Evolutionary conservation across 345 rosid genomes (phyloP).

Genomic region (Luvunga scandens): DNA sequence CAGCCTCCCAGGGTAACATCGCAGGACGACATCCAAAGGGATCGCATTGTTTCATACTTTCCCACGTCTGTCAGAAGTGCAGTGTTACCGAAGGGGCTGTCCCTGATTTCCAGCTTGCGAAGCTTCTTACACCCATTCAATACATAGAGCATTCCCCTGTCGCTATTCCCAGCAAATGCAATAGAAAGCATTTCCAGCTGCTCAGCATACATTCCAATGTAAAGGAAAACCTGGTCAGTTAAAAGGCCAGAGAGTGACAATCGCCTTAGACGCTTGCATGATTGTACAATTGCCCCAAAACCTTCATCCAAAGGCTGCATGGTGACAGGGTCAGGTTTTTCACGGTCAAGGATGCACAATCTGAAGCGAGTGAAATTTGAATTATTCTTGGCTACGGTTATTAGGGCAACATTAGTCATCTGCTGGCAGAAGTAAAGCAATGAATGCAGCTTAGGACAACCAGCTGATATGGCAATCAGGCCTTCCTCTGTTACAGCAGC

Average conservation of each 20-base stretch:
- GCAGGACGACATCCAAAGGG: constrained; percentile 99
- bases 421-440: constrained; percentile 90
- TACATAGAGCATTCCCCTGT: constrained; percentile 82
- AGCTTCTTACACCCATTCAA: constrained; percentile 88
- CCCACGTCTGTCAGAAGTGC: constrained; percentile 81
- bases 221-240: constrained; percentile 77
- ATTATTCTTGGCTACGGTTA: constrained; percentile 75
- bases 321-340: constrained; percentile 69
- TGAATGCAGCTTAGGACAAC: constrained; percentile 82
- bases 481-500: constrained; percentile 84
- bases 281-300: constrained; percentile 85
- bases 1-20: constrained; percentile 90
- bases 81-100: constrained; percentile 77
- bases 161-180: constrained; percentile 88
- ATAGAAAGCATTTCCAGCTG: constrained; percentile 94
- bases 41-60: constrained; percentile 99
- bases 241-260: constrained; percentile 76
- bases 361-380: constrained; percentile 82
- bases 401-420: constrained; percentile 94
- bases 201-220: constrained; percentile 79
- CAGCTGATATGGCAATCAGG: constrained; percentile 75
- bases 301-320: constrained; percentile 83
- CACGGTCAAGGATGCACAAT: constrained; percentile 74
- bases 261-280: constrained; percentile 70
- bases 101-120: constrained; percentile 86